Conservation (phyloP, 441 rosid genomes). For the Eruca vesicaria region DNA sequence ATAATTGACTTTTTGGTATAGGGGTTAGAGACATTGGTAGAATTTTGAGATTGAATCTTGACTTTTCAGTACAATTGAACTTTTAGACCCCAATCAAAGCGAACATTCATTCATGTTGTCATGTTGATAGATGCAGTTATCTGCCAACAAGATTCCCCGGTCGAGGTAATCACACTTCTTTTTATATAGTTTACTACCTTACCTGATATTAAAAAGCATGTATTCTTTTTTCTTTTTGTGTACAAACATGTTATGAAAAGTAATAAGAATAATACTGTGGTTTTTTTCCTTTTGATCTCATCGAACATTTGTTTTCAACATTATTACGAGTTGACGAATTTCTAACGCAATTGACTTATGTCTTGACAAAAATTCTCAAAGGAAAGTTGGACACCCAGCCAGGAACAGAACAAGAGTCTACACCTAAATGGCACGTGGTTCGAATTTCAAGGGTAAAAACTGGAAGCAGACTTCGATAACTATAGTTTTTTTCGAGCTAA, state of each 20-base stretch:
- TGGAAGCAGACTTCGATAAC: not conserved
- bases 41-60: conserved; percentile 11
- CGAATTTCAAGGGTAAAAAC: not conserved
- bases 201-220: not conserved
- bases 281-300: too few species aligned
- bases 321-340: not conserved
- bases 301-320: too few species aligned
- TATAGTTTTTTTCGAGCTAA: not conserved
- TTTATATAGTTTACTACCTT: not conserved
- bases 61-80: conserved; percentile 13
- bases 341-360: not conserved
- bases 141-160: not conserved
- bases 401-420: not conserved
- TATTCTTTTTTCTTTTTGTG: not conserved
- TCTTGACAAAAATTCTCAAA: not conserved
- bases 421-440: not conserved
- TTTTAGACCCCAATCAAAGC: conserved; percentile 12
- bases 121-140: conserved; percentile 12
- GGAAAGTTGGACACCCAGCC: not conserved
- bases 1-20: not conserved
- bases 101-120: conserved; percentile 3
- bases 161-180: not conserved
- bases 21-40: not conserved
- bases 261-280: too few species aligned
- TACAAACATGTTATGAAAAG: not conserved